Base-by-base conservation (phyloP, 768 basidiomycete species). In the Lactarius sanguifluus region DNA sequence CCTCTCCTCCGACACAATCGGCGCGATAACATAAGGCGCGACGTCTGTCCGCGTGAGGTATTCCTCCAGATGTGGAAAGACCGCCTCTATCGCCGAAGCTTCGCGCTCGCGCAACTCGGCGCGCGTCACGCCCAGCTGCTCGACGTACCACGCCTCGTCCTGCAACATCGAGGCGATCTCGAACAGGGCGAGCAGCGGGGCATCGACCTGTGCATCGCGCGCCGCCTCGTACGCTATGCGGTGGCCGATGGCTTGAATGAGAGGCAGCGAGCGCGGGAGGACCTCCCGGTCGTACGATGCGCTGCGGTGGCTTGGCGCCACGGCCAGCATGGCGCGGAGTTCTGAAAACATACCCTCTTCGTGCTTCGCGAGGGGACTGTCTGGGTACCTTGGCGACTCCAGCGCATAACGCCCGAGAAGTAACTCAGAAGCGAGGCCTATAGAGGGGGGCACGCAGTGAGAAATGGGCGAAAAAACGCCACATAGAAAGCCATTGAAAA, bases 201-300 rank as follows among this genome's bases (percentile, higher is more conserved):
- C 75, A 2, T 82, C 81, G 34, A 87, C 71, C 4, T 77, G 78
- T 15, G 77, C 76, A 40, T 76, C 75, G 54, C 81, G 64, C 20
- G 81, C 86, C 20, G 83, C 82, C 7, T 85, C 82, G 71, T 87
- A 86, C 2, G 86, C 84, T 50, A 85, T 76, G 18, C 85, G 82
- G 71, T 87, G 85, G 4, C 87, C 87, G 50, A 88, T 83, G n/a
- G 86, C 82, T 76, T 86, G 82, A 61, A 88, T 73, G 7, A 83
- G 78, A 15, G 67, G 64, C 59, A 84, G 81, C 12, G 85, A 82
- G 72, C 83, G 82, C 6, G 85, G 87, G 61, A 88, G 80, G 64
- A 87, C 74, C 59, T 84, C 77, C 7, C 80, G 77, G 72, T 84
- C 83, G 75, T 85, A 86, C 0, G 77, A 72, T 32, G 79, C 76